These are phyloP conservation scores for Holtermanniella nyarrowii DNA, from an alignment of 768 basidiomycete genomes.

Conservation along the genomic window DNA sequence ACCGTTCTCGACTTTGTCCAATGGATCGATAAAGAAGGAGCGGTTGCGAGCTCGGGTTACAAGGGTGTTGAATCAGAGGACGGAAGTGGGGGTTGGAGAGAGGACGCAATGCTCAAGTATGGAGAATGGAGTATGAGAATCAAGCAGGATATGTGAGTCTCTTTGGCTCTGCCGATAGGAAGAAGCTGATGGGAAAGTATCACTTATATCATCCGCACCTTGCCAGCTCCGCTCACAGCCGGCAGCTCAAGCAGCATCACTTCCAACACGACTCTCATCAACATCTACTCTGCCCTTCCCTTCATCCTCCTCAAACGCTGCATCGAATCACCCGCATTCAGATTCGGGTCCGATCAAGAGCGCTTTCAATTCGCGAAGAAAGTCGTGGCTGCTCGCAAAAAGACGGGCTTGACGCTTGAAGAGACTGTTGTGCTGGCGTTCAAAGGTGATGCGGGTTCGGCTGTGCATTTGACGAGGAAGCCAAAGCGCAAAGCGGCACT, in stretches of 20 bases:
- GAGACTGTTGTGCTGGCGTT: constrained; percentile 90
- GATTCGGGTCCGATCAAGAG: constrained; percentile 61
- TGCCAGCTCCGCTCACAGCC: constrained; percentile 8
- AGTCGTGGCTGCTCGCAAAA: constrained; percentile 68
- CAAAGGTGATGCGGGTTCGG: constrained; percentile 59
- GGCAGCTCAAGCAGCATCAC: constrained; percentile 2
- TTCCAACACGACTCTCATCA: constrained; percentile 13
- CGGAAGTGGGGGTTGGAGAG: constrained; percentile 2
- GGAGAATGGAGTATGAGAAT: constrained; percentile 24
- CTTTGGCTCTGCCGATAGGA: neutral
- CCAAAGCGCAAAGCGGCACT: constrained; percentile 51
- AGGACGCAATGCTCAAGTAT: constrained; percentile 5
- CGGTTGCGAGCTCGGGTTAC: neutral
- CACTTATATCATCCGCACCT: constrained; percentile 16
- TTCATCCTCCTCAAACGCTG: constrained; percentile 51
- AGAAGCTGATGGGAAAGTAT: constrained; percentile 3
- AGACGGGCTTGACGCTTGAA: constrained; percentile 14
- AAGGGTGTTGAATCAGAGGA: neutral
- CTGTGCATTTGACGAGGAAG: constrained; percentile 77
- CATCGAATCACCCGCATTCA: constrained; percentile 24
- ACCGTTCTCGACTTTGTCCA: constrained; percentile 67
- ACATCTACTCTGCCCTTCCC: constrained; percentile 59
- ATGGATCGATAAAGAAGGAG: constrained; percentile 51
- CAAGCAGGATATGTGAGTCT: constrained; percentile 29
- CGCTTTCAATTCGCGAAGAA: constrained; percentile 89